Conservation (phyloP, 2,329 filamentous ascomycete genomes). For the Penicillium sp. region DNA sequence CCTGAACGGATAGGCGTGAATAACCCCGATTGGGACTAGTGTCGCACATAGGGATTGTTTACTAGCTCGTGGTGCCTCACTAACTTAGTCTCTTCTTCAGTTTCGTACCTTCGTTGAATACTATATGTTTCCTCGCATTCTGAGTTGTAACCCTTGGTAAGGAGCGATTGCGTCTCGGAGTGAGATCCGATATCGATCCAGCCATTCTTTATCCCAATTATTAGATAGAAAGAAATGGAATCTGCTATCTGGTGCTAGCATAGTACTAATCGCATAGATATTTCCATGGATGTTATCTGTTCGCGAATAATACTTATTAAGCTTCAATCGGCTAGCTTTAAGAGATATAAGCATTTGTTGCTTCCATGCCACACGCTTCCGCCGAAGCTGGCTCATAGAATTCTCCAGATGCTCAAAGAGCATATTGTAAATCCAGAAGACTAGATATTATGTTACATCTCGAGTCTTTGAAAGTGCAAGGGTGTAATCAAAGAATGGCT, state of each 20-base stretch:
- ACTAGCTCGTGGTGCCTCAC: no score
- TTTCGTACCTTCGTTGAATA: no score
- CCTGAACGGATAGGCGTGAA: no score
- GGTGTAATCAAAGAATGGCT: conserved; percentile 19
- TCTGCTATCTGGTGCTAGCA: conserved; percentile 12
- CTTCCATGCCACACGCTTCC: conserved; percentile 16
- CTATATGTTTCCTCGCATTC: no score
- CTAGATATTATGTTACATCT: conserved; percentile 13
- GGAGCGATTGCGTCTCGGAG: no score
- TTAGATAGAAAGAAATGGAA: conserved; percentile 14
- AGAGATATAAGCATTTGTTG: conserved; percentile 10
- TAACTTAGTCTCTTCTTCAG: no score
- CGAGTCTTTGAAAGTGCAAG: conserved; percentile 11
- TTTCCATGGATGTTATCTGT: conserved; percentile 9
- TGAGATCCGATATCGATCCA: no score
- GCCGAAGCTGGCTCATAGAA: conserved; percentile 3
- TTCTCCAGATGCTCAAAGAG: conserved; percentile 16
- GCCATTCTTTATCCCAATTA: conserved; percentile 4
- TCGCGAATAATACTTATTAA: conserved; percentile 11
- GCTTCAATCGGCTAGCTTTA: conserved; percentile 4
- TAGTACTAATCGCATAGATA: conserved; percentile 16
- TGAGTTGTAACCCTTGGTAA: no score
- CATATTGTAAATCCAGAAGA: conserved; percentile 20
- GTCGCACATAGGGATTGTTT: no score
- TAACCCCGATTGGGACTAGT: no score